phyloP scores from a whole-genome alignment of 208 protist species.

The Porcisia deanei region DNA sequence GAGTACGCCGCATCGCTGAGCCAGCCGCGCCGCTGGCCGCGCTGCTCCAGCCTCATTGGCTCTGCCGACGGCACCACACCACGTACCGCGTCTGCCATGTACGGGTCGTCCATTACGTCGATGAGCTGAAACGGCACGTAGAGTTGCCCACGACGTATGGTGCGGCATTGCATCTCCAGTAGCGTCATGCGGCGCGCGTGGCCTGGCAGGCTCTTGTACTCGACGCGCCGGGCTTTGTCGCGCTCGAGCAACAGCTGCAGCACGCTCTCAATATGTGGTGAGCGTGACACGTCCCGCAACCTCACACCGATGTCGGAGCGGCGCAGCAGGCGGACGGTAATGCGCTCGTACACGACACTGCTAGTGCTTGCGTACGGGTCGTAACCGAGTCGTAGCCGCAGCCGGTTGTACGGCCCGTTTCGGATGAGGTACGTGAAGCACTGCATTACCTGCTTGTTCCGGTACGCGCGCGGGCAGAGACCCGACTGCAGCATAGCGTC shows the following conservation, averaged over 20 bases:
- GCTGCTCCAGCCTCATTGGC: slow-evolving; percentile 31
- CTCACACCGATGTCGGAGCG: slow-evolving; percentile 62
- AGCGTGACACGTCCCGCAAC: slow-evolving; percentile 70
- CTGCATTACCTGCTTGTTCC: slow-evolving; percentile 66
- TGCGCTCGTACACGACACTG: slow-evolving; percentile 50
- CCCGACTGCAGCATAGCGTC: slow-evolving; percentile 66
- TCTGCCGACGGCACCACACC: neutral
- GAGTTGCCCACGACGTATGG: slow-evolving; percentile 31
- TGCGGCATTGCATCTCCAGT: slow-evolving; percentile 39
- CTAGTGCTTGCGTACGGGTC: slow-evolving; percentile 58
- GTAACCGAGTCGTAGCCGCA: slow-evolving; percentile 77
- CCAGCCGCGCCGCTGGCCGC: slow-evolving; percentile 46
- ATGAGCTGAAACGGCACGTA: slow-evolving; percentile 40
- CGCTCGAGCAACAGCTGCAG: slow-evolving; percentile 39
- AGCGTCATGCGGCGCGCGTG: slow-evolving; percentile 32
- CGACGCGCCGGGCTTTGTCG: slow-evolving; percentile 7
- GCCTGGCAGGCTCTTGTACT: slow-evolving; percentile 21
- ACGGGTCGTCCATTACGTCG: slow-evolving; percentile 49
- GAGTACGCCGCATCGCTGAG: slow-evolving; percentile 45
- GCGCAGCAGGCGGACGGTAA: slow-evolving; percentile 54
- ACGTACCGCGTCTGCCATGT: slow-evolving; percentile 35
- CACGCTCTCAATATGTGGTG: slow-evolving; percentile 46
- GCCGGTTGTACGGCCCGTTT: slow-evolving; percentile 77
- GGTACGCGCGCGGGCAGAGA: slow-evolving; percentile 55
- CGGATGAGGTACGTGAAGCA: slow-evolving; percentile 73